Evolutionary conservation across 352 stramenopile genomes (phyloP).

Genomic region (Phytophthora citricola): DNA sequence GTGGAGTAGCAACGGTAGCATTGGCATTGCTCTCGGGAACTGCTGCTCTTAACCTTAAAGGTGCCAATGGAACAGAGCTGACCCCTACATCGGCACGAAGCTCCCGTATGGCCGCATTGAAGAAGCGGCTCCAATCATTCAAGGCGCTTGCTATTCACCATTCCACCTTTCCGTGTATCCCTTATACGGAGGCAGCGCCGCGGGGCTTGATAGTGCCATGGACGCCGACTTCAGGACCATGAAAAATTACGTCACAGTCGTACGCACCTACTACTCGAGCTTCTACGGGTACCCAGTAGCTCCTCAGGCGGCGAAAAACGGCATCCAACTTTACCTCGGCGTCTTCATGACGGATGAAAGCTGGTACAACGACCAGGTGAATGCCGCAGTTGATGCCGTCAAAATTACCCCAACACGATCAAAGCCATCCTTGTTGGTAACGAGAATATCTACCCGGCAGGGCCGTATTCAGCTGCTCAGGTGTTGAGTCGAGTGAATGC

Average conservation of each 20-base stretch:
- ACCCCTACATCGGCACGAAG: conserved; percentile 12
- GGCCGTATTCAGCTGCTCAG: conserved; percentile 46
- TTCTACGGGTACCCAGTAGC: conserved; percentile 64
- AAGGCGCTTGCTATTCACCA: conserved; percentile 74
- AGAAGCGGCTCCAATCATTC: conserved; percentile 30
- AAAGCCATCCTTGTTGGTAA: conserved; percentile 73
- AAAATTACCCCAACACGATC: conserved; percentile 64
- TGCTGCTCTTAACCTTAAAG: conserved; percentile 28
- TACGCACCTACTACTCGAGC: conserved; percentile 82
- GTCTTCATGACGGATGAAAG: conserved; percentile 79
- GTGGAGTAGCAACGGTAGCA: conserved; percentile 1
- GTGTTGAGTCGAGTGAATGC: conserved; percentile 44
- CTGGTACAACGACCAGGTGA: conserved; percentile 65
- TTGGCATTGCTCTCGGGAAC: conserved; percentile 16
- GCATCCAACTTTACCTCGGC: conserved; percentile 71
- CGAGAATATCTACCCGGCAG: conserved; percentile 69
- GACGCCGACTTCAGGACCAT: conserved; percentile 75
- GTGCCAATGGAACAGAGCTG: conserved; percentile 27
- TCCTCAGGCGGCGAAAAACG: conserved; percentile 45
- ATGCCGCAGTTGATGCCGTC: conserved; percentile 51
- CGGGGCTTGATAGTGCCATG: conserved; percentile 58
- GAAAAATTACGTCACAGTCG: conserved; percentile 60
- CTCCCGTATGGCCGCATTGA: conserved; percentile 11
- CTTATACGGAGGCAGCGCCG: conserved; percentile 41
- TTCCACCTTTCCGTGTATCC: conserved; percentile 82